phyloP scores from a whole-genome alignment of 1,139 yeast genomes.

The Saccharomyces pastorianus region DNA sequence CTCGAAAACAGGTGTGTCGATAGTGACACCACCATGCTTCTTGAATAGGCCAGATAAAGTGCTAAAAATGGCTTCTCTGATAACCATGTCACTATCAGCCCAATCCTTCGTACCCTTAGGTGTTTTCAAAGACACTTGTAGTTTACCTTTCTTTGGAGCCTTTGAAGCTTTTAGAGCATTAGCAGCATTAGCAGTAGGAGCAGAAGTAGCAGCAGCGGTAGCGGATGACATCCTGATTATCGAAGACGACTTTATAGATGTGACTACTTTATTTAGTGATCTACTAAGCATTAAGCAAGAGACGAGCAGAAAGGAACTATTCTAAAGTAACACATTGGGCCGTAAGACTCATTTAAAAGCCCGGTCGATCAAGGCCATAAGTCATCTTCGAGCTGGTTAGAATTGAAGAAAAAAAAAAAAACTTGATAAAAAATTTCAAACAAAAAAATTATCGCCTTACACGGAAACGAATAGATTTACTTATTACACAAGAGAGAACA shows the following conservation, averaged over 20 bases:
- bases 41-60: slow-evolving; percentile 69
- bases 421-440: background rate
- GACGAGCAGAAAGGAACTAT: background rate
- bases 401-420: background rate
- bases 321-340: background rate
- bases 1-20: slow-evolving; percentile 96
- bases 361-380: background rate
- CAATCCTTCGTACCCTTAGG: slow-evolving; percentile 98
- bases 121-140: slow-evolving; percentile 69
- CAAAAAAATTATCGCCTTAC: background rate
- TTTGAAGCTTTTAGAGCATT: slow-evolving; percentile 9
- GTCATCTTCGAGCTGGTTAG: background rate
- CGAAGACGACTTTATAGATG: background rate
- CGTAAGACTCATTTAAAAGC: background rate
- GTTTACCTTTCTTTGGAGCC: slow-evolving; percentile 31
- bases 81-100: slow-evolving; percentile 96
- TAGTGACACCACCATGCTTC: slow-evolving; percentile 95
- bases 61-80: slow-evolving; percentile 77
- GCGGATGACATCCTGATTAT: slow-evolving; percentile 2
- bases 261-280: background rate
- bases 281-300: slow-evolving; percentile 1
- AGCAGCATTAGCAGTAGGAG: slow-evolving; percentile 8
- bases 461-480: background rate
- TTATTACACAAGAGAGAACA: background rate
- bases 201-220: slow-evolving; percentile 7